Percentiles rank a stretch among this genome's conserved stretches.
Conservation (phyloP, 331 rosid genomes). For the Dryas integrifolia region DNA sequence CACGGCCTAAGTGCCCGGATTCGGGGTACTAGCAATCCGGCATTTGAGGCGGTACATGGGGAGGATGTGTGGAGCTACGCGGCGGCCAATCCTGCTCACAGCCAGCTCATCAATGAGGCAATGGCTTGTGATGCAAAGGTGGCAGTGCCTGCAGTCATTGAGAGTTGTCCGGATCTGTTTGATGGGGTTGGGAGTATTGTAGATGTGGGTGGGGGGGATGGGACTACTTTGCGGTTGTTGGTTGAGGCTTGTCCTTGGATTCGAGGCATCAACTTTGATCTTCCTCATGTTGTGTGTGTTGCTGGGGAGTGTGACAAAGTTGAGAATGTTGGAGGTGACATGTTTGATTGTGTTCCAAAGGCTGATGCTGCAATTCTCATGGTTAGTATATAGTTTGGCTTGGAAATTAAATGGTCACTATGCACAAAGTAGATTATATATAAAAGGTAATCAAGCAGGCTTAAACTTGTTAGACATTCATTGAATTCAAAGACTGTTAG, state of each 20-base stretch:
- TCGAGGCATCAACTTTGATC: constrained; percentile 58
- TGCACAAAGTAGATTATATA: too few species aligned
- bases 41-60: constrained; percentile 49
- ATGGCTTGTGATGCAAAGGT: constrained; percentile 60
- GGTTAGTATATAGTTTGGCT: constrained; percentile 26
- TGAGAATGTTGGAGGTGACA: constrained; percentile 50
- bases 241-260: constrained; percentile 45
- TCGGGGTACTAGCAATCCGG: not conserved
- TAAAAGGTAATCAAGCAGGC: too few species aligned
- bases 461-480: too few species aligned
- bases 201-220: constrained; percentile 87
- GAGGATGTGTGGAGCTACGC: constrained; percentile 54
- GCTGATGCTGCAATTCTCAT: constrained; percentile 60
- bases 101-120: constrained; percentile 50
- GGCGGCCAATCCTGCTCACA: constrained; percentile 28
- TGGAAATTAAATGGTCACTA: too few species aligned
- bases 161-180: constrained; percentile 43
- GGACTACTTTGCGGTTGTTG: constrained; percentile 36
- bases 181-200: constrained; percentile 45
- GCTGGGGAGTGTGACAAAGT: constrained; percentile 23
- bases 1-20: constrained; percentile 35
- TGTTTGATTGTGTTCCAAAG: constrained; percentile 56
- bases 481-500: too few species aligned
- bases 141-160: constrained; percentile 28
- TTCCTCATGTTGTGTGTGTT: constrained; percentile 55